These are phyloP conservation scores for Sarocladiaceae sp. DNA, from an alignment of 2,329 filamentous ascomycete genomes.

Conservation along the genomic window DNA sequence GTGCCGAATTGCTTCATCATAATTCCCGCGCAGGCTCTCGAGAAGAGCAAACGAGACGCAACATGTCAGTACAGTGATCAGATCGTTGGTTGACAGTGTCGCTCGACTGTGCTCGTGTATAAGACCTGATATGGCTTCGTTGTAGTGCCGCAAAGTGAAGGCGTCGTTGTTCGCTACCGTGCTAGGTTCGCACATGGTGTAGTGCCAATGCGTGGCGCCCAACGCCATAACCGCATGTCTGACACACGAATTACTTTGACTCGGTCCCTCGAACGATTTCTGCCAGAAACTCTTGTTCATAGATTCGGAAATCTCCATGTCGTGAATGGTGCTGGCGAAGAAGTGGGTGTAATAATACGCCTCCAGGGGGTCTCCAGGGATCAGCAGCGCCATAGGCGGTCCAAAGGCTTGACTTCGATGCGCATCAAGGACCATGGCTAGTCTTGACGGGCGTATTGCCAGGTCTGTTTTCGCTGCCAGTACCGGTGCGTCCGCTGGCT, in stretches of 20 bases:
- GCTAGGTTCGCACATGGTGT: not conserved
- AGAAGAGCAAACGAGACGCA: slow-evolving; percentile 9
- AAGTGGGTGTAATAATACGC: slow-evolving; percentile 9
- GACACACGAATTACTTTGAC: not conserved
- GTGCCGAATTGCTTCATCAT: slow-evolving; percentile 4
- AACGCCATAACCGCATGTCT: slow-evolving; percentile 5
- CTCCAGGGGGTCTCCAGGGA: slow-evolving; percentile 6
- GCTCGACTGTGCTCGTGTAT: not conserved
- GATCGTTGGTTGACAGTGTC: not conserved
- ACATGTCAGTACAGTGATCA: slow-evolving; percentile 5
- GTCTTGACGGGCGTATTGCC: no score
- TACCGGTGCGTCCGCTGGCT: no score
- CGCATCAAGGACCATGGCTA: no score
- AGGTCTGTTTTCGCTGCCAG: no score
- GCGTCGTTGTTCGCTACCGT: not conserved
- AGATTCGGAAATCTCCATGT: slow-evolving; percentile 5
- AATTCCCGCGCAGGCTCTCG: slow-evolving; percentile 9
- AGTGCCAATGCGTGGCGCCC: slow-evolving; percentile 9
- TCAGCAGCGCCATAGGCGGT: not conserved
- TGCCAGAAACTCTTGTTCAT: not conserved
- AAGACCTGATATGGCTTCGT: slow-evolving; percentile 6
- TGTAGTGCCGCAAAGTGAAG: slow-evolving; percentile 7
- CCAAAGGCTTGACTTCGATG: no score
- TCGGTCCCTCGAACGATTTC: not conserved
- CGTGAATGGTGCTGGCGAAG: slow-evolving; percentile 1